phyloP scores from a whole-genome alignment of 176 grass and related monocot genomes.

The Alloteropsis semialata region DNA sequence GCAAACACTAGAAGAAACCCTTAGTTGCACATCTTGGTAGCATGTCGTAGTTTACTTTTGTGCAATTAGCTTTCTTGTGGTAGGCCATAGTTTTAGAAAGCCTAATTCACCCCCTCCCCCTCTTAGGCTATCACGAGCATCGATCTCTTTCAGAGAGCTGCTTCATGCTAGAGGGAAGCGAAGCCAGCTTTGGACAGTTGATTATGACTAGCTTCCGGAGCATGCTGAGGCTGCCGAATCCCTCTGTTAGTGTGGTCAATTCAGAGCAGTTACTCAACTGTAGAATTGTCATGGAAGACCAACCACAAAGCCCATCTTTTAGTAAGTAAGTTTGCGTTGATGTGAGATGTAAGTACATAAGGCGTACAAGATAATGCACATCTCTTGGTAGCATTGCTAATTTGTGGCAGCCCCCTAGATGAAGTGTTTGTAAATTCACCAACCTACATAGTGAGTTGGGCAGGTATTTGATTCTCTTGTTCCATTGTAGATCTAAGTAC shows the following conservation, averaged over 20 bases:
- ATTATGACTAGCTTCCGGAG: neutral
- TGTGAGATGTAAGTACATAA: neutral
- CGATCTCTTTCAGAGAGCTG: neutral
- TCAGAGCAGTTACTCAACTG: neutral
- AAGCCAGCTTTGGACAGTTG: slow-evolving; percentile 3
- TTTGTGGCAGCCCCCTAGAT: neutral
- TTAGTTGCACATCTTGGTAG: too few relatives aligned
- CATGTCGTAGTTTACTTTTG: too few relatives aligned
- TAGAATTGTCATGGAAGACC: neutral
- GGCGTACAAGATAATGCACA: neutral
- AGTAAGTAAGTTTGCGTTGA: slow-evolving; percentile 1
- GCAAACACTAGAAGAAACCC: too few relatives aligned
- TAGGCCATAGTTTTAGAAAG: too few relatives aligned
- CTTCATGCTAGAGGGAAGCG: neutral
- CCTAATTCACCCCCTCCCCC: too few relatives aligned
- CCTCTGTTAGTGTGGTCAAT: neutral
- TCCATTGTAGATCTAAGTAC: slow-evolving; percentile 2
- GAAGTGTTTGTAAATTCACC: slow-evolving; percentile 7
- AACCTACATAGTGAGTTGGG: neutral
- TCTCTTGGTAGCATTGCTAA: neutral
- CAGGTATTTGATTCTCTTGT: neutral
- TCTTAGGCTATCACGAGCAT: too few relatives aligned
- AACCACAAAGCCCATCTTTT: neutral
- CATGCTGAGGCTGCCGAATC: neutral
- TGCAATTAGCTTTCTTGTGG: too few relatives aligned